phyloP scores from a whole-genome alignment of 305 asterid genomes.

The Caryopteris hybrid region DNA sequence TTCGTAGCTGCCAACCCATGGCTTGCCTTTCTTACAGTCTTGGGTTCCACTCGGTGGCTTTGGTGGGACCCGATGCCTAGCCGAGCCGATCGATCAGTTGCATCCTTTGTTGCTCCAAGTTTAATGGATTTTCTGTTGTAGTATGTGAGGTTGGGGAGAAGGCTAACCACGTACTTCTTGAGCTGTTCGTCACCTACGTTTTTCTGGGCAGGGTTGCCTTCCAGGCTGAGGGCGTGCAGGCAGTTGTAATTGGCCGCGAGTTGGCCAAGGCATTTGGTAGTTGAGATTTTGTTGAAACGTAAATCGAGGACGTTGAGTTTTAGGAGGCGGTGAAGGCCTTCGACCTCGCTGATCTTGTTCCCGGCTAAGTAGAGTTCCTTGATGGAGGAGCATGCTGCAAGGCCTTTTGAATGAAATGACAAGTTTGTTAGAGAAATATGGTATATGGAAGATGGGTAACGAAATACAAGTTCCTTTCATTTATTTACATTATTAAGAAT shows the following conservation, averaged over 20 bases:
- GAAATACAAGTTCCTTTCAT: neutral
- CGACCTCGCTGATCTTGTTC: slow-evolving; percentile 94
- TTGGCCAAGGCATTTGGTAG: slow-evolving; percentile 87
- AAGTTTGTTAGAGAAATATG: neutral
- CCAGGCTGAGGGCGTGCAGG: slow-evolving; percentile 80
- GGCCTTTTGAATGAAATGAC: slow-evolving; percentile 46
- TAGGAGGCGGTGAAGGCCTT: slow-evolving; percentile 96
- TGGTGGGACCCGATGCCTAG: slow-evolving; percentile 56
- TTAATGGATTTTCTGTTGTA: slow-evolving; percentile 72
- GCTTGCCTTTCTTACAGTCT: slow-evolving; percentile 49
- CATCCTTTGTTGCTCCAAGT: slow-evolving; percentile 56
- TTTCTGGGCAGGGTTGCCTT: slow-evolving; percentile 93
- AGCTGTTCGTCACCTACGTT: slow-evolving; percentile 86
- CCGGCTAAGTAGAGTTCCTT: slow-evolving; percentile 91
- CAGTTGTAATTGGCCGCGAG: slow-evolving; percentile 88
- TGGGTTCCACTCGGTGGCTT: slow-evolving; percentile 46
- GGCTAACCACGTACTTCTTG: slow-evolving; percentile 68
- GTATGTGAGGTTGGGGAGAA: slow-evolving; percentile 75
- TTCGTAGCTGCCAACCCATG: slow-evolving; percentile 50
- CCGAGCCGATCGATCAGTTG: slow-evolving; percentile 65
- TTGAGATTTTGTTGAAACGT: slow-evolving; percentile 92
- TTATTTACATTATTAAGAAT: neutral
- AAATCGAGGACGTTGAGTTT: slow-evolving; percentile 76
- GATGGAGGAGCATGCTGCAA: slow-evolving; percentile 83
- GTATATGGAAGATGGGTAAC: neutral